These are phyloP conservation scores for Paramecium primaurelia DNA, from an alignment of 73 alveolate genomes.

Conservation along the genomic window DNA sequence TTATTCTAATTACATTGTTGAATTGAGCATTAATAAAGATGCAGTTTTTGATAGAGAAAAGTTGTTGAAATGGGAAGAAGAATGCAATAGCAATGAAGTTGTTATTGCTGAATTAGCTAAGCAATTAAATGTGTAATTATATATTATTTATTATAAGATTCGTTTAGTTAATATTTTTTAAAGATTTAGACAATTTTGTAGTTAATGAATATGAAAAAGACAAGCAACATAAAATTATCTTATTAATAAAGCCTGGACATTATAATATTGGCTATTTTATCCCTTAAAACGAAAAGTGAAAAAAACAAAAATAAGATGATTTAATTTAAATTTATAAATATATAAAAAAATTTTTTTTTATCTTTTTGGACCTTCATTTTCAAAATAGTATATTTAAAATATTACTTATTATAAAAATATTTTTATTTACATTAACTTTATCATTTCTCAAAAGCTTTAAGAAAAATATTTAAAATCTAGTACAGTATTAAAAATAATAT, in stretches of 20 bases:
- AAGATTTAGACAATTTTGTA: background rate
- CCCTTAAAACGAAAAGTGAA: too few species aligned
- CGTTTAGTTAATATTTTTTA: background rate
- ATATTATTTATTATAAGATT: background rate
- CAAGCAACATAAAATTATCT: background rate
- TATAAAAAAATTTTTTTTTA: too few species aligned
- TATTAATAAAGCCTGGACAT: background rate
- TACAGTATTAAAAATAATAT: too few species aligned
- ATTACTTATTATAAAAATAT: too few species aligned
- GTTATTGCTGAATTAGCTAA: background rate
- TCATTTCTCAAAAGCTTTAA: too few species aligned
- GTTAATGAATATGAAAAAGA: background rate
- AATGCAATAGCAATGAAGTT: background rate
- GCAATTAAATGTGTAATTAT: background rate
- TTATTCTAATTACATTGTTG: background rate
- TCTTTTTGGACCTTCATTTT: too few species aligned
- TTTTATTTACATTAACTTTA: too few species aligned
- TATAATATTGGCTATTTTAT: background rate
- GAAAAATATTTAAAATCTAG: too few species aligned
- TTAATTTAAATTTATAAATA: too few species aligned
- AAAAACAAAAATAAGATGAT: too few species aligned
- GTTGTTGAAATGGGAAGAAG: background rate
- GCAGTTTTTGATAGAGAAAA: background rate
- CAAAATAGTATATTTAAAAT: too few species aligned
- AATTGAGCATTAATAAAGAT: background rate